These are phyloP conservation scores for Cornus suecica DNA, from an alignment of 148 eudicot genomes.

Conservation along the genomic window DNA sequence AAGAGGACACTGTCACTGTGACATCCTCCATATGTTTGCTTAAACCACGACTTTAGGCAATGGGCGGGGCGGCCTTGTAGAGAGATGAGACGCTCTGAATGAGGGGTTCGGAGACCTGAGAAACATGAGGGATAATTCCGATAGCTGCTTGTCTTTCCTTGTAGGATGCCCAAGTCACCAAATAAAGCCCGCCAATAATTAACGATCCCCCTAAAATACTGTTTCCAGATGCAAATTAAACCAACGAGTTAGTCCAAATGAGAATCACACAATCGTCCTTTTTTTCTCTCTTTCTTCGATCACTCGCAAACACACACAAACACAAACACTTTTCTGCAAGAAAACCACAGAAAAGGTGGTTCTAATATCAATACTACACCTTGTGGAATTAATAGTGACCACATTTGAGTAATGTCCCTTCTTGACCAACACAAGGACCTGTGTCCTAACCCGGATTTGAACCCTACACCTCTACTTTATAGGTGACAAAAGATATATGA, in stretches of 20 bases:
- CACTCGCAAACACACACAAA: no score
- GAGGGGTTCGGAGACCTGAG: slow-evolving; percentile 56
- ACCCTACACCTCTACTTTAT: no score
- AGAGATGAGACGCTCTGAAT: slow-evolving; percentile 43
- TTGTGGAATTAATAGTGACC: no score
- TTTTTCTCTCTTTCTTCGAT: no score
- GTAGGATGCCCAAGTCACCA: slow-evolving; percentile 90
- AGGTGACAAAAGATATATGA: no score
- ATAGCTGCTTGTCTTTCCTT: slow-evolving; percentile 55
- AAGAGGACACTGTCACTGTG: slow-evolving; percentile 9
- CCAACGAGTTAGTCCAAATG: not conserved
- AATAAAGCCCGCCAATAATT: slow-evolving; percentile 79
- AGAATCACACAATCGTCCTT: no score
- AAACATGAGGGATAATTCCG: slow-evolving; percentile 24
- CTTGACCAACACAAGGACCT: no score
- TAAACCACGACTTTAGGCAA: slow-evolving; percentile 63
- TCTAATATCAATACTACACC: no score
- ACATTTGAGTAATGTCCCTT: no score
- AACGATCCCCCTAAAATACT: slow-evolving; percentile 81
- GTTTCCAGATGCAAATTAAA: slow-evolving; percentile 23
- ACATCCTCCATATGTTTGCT: slow-evolving; percentile 23
- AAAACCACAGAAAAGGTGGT: no score
- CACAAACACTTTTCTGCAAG: no score
- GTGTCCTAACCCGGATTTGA: no score
- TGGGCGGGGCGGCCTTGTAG: slow-evolving; percentile 47